Evolutionary conservation across 306 rosid genomes (phyloP), one percentile per base, ranked within the genome.

Genomic region (Ormosia emarginata): DNA sequence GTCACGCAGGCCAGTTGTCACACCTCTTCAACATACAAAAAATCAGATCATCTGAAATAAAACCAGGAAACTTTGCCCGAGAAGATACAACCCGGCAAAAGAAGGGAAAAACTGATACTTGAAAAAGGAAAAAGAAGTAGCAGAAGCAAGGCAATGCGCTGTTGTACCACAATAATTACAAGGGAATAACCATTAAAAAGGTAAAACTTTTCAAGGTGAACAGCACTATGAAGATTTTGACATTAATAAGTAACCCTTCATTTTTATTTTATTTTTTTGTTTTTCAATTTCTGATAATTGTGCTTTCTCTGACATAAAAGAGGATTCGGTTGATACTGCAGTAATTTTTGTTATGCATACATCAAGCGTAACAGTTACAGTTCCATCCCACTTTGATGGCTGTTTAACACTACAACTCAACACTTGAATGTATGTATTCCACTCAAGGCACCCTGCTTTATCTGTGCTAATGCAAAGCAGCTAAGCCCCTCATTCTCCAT

Each of bases 231-330:
- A 87, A 68, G 83, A 78, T 30, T 53, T 84, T 57, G 82, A 64
- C 75, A 85, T 74, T 11, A 75, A 47, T 7, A 65, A 81, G 71
- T 73, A 85, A 82, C 43, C 2, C 50, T 30, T 47, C 5, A 3
- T 0, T 2, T 15, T 52, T 3, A n/a, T 29, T 72, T 6, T 18
- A 11, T 4, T 10, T 77, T 15, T 29, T 18, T 59, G 7, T 12
- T 47, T 80, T 84, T 70, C 79, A 57, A 75, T 87, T 88, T 84
- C 78, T 62, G 81, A 83, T 65, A 77, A 90, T 74, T 77, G 52
- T 83, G 88, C 81, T 69, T 85, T 49, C 44, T 63, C 87, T 83
- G 89, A 83, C 86, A 86, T 69, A 30, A 83, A 69, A 77, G 79
- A 74, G 50, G 80, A 79, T 80, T 78, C 80, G 61, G 77, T 71